A percentile compares a stretch with the other conserved stretches of the same genome.
These are phyloP conservation scores for Trypanosoma cruzi DNA, from an alignment of 208 protist genomes.

Conservation along the genomic window DNA sequence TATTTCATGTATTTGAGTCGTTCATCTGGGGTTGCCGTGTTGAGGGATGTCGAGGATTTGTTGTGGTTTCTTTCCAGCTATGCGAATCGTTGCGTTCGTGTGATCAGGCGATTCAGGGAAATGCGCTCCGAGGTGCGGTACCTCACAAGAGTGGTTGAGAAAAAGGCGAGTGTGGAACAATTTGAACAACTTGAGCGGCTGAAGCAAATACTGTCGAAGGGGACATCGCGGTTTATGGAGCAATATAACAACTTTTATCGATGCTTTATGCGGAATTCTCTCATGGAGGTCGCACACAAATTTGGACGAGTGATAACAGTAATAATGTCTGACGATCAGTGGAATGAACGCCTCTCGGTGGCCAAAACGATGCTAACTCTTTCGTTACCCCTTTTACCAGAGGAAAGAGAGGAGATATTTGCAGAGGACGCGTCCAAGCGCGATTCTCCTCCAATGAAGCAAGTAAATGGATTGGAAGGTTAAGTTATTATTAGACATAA, in stretches of 20 bases:
- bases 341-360: conserved; percentile 22
- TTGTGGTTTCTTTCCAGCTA: conserved; percentile 33
- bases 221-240: conserved; percentile 14
- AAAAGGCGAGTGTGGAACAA: conserved; percentile 16
- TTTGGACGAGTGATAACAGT: conserved; percentile 6
- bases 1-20: conserved; percentile 29
- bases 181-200: conserved; percentile 10
- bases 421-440: background rate
- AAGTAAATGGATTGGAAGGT: background rate
- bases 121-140: conserved; percentile 2
- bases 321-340: conserved; percentile 30
- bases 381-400: conserved; percentile 8
- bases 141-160: conserved; percentile 16
- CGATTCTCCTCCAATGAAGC: background rate
- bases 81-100: conserved; percentile 1
- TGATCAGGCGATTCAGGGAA: conserved; percentile 22
- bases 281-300: conserved; percentile 19
- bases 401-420: background rate
- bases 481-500: background rate
- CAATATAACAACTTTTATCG: conserved; percentile 28
- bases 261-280: conserved; percentile 8
- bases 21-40: background rate
- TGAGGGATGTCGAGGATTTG: conserved; percentile 28
- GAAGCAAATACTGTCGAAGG: conserved; percentile 9
- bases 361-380: conserved; percentile 17